Evolutionary conservation across 129 eudicot genomes (phyloP).

Genomic region (Smallanthus sonchifolius): DNA sequence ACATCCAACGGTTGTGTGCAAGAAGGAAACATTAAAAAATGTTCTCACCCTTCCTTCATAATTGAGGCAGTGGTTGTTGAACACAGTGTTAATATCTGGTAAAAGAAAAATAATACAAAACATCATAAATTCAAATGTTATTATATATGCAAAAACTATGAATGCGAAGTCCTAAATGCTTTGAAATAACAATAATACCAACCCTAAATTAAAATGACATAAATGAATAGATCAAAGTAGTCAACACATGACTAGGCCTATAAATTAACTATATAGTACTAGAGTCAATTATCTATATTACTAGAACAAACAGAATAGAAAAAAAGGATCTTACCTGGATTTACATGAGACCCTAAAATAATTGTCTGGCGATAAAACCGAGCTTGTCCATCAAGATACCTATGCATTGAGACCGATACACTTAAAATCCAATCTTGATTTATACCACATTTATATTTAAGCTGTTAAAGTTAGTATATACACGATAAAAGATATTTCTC

Average conservation of each 20-base stretch:
- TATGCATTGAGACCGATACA: conserved; percentile 26
- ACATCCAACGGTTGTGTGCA: neutral
- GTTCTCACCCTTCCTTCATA: conserved; percentile 76
- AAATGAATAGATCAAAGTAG: neutral
- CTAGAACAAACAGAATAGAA: neutral
- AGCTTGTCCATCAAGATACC: conserved; percentile 85
- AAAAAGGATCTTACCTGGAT: conserved; percentile 58
- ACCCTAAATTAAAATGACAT: neutral
- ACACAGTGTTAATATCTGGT: conserved; percentile 77
- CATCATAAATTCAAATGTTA: neutral
- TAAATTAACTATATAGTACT: neutral
- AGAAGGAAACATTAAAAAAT: neutral
- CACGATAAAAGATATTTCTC: neutral
- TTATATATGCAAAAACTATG: neutral
- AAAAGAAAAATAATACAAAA: conserved; percentile 1
- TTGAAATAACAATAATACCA: neutral
- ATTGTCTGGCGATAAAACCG: conserved; percentile 83
- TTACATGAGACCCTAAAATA: conserved; percentile 62
- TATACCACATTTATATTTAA: neutral
- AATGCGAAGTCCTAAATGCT: neutral
- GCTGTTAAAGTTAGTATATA: neutral
- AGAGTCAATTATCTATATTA: neutral
- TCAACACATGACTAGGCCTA: neutral
- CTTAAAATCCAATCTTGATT: neutral
- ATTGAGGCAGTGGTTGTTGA: conserved; percentile 67